phyloP scores from a whole-genome alignment of 78 protist species.

The Dictyostelium discoideum region DNA sequence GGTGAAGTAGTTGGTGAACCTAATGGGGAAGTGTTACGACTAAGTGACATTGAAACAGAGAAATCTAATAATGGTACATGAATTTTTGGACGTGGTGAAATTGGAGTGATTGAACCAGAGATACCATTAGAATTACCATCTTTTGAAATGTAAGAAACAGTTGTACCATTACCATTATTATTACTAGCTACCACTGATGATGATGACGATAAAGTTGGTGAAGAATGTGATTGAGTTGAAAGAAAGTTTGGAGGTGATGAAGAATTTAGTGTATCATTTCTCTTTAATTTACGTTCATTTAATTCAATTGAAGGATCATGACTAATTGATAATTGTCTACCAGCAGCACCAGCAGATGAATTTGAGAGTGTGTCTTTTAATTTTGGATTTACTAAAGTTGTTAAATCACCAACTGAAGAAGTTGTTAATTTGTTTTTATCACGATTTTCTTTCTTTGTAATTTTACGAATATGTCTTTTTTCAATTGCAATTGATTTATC shows the following conservation, averaged over 20 bases:
- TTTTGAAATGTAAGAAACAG: not conserved
- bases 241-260: slow-evolving; percentile 36
- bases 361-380: not conserved
- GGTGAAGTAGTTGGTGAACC: slow-evolving; percentile 19
- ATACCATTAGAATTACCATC: not conserved
- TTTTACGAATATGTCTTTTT: slow-evolving; percentile 65
- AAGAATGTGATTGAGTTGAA: slow-evolving; percentile 7
- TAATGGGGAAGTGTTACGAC: not conserved
- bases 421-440: slow-evolving; percentile 40
- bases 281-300: slow-evolving; percentile 18
- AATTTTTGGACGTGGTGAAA: slow-evolving; percentile 15
- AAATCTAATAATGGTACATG: slow-evolving; percentile 12
- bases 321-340: not conserved
- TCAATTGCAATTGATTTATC: slow-evolving; percentile 59
- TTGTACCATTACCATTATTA: not conserved
- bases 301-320: slow-evolving; percentile 10
- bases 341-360: not conserved
- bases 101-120: not conserved
- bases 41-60: not conserved
- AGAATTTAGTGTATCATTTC: not conserved
- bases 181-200: not conserved
- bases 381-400: not conserved
- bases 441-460: slow-evolving; percentile 31
- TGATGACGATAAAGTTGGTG: not conserved
- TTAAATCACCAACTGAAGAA: slow-evolving; percentile 18